phyloP scores from a whole-genome alignment of 106 monocot genomes.

The Dactylorhiza incarnata region DNA sequence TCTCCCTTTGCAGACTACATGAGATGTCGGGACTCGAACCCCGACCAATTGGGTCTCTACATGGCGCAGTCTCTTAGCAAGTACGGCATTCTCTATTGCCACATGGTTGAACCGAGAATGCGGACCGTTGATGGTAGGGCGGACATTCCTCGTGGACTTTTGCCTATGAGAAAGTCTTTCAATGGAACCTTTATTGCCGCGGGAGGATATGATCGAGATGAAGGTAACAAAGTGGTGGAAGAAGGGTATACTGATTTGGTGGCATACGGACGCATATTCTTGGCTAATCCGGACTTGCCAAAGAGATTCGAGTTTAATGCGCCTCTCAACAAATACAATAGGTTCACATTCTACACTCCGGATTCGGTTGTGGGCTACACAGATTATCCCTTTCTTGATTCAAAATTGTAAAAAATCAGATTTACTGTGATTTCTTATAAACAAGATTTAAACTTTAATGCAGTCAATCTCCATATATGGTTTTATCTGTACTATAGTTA shows the following conservation, averaged over 20 bases:
- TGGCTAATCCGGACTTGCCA: slow-evolving; percentile 29
- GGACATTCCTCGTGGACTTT: slow-evolving; percentile 10
- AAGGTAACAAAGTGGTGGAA: slow-evolving; percentile 19
- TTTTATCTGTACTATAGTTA: too few relatives aligned
- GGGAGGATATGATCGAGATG: slow-evolving; percentile 24
- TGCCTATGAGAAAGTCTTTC: slow-evolving; percentile 20
- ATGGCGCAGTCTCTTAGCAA: slow-evolving; percentile 15
- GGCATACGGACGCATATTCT: slow-evolving; percentile 20
- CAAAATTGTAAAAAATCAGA: neutral
- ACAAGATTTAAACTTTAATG: too few relatives aligned
- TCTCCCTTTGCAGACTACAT: slow-evolving; percentile 26
- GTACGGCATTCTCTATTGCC: slow-evolving; percentile 11
- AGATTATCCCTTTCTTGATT: slow-evolving; percentile 22
- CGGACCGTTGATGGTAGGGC: slow-evolving; percentile 2
- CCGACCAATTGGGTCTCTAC: slow-evolving; percentile 20
- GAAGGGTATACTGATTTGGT: slow-evolving; percentile 27
- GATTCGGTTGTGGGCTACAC: slow-evolving; percentile 23
- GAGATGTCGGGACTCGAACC: slow-evolving; percentile 26
- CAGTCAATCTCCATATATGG: too few relatives aligned
- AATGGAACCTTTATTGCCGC: slow-evolving; percentile 22
- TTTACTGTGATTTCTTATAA: too few relatives aligned
- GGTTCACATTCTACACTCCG: slow-evolving; percentile 15
- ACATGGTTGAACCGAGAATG: slow-evolving; percentile 19
- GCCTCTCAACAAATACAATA: slow-evolving; percentile 18
- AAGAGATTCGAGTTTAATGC: slow-evolving; percentile 20